Conservation (phyloP, 2,329 filamentous ascomycete genomes). For the Endocalyx cinctus region DNA sequence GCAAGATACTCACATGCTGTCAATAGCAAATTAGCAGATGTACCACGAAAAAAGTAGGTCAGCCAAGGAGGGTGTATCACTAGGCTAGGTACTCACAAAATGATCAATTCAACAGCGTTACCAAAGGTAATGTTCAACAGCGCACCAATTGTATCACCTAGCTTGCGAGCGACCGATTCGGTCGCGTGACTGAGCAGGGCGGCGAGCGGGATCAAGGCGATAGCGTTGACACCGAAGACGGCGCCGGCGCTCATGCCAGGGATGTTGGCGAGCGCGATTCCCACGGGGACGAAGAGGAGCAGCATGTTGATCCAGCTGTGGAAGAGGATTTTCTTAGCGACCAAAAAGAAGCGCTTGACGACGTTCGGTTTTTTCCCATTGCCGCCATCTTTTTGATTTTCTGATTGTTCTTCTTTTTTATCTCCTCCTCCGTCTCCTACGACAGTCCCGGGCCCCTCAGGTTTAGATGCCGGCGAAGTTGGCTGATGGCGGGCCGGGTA, state of each 20-base stretch:
- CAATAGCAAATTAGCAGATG: conserved; percentile 9
- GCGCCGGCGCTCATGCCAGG: conserved; percentile 52
- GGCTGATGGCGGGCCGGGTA: too few relatives aligned
- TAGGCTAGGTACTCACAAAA: conserved; percentile 60
- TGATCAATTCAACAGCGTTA: conserved; percentile 75
- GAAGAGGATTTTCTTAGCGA: conserved; percentile 57
- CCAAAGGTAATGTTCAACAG: conserved; percentile 74
- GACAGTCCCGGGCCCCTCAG: conserved; percentile 54
- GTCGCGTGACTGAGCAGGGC: conserved; percentile 69
- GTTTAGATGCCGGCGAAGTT: conserved; percentile 37
- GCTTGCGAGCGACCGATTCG: conserved; percentile 66
- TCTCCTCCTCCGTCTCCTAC: conserved; percentile 40
- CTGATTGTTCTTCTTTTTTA: too few relatives aligned
- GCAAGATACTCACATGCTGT: conserved; percentile 21
- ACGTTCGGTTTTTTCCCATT: conserved; percentile 26
- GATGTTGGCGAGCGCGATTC: conserved; percentile 60
- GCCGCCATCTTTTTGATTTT: too few relatives aligned
- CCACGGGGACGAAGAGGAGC: conserved; percentile 72
- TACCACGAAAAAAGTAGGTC: not conserved
- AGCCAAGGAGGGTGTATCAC: too few relatives aligned
- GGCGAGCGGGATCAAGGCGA: conserved; percentile 71
- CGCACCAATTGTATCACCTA: conserved; percentile 70
- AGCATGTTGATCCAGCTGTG: conserved; percentile 77
- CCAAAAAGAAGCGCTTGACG: conserved; percentile 36
- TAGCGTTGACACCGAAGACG: conserved; percentile 68